Conservation (phyloP, 768 basidiomycete species). For the Tephrocybe sp. region DNA sequence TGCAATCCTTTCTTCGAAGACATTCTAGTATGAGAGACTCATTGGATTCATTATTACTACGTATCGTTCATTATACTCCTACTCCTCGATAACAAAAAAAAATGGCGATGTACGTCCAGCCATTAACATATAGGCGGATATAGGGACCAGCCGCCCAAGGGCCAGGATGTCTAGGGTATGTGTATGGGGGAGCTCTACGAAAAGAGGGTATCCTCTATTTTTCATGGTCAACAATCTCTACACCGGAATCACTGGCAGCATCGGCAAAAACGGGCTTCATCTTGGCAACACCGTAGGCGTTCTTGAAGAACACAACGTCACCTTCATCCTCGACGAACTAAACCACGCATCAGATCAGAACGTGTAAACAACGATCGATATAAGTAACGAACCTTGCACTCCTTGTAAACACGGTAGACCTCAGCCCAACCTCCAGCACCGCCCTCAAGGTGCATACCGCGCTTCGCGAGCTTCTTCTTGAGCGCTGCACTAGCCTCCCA, state of each 20-base stretch:
- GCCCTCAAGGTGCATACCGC: constrained; percentile 64
- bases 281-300: constrained; percentile 74
- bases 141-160: neutral
- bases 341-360: neutral
- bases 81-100: constrained; percentile 1
- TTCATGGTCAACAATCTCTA: constrained; percentile 47
- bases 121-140: neutral
- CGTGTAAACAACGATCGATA: too few species aligned
- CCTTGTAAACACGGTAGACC: constrained; percentile 70
- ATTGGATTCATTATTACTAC: neutral
- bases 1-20: neutral
- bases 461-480: constrained; percentile 66
- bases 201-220: constrained; percentile 16
- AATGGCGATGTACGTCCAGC: neutral
- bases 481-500: constrained; percentile 91
- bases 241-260: constrained; percentile 51
- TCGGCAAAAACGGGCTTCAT: constrained; percentile 66
- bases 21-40: neutral
- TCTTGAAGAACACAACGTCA: constrained; percentile 89
- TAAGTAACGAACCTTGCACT: constrained; percentile 61
- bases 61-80: neutral
- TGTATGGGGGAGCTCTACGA: constrained; percentile 1
- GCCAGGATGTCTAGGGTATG: constrained; percentile 14
- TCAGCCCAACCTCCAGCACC: constrained; percentile 79
- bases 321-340: constrained; percentile 94